Conservation (phyloP, 2,329 filamentous ascomycete species). For the Aspergillus tamarii region DNA sequence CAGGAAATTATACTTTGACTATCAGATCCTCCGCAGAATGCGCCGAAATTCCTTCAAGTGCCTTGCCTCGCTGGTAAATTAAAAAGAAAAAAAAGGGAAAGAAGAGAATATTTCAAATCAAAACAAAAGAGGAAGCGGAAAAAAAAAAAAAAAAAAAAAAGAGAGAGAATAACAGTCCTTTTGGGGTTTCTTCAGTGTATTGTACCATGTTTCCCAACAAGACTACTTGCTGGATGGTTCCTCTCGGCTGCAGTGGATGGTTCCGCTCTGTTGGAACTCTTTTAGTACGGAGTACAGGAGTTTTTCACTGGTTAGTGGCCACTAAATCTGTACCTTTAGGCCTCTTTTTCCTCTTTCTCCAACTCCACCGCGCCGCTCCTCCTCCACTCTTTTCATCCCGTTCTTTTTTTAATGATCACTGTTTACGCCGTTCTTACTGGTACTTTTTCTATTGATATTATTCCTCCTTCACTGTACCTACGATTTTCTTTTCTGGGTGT, state of each 20-base stretch:
- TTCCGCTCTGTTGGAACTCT: constrained; percentile 25
- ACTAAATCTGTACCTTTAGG: constrained; percentile 7
- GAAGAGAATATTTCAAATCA: background rate
- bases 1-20: background rate
- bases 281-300: constrained; percentile 13
- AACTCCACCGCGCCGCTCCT: constrained; percentile 2
- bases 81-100: background rate
- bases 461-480: constrained; percentile 3
- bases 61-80: background rate
- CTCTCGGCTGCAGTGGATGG: constrained; percentile 13
- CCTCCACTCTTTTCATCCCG: constrained; percentile 4
- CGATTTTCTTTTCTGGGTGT: constrained; percentile 6
- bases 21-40: background rate
- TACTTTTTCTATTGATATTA: constrained; percentile 4
- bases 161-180: too few species aligned
- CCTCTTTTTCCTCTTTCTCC: background rate
- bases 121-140: background rate
- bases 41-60: background rate
- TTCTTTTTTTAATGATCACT: constrained; percentile 6
- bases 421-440: constrained; percentile 2
- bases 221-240: constrained; percentile 8
- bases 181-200: background rate
- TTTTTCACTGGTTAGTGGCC: constrained; percentile 9
- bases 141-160: background rate
- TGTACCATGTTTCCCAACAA: background rate